These are phyloP conservation scores for Helicocarpus griseus DNA, from an alignment of 2,329 filamentous ascomycete genomes.

Conservation along the genomic window DNA sequence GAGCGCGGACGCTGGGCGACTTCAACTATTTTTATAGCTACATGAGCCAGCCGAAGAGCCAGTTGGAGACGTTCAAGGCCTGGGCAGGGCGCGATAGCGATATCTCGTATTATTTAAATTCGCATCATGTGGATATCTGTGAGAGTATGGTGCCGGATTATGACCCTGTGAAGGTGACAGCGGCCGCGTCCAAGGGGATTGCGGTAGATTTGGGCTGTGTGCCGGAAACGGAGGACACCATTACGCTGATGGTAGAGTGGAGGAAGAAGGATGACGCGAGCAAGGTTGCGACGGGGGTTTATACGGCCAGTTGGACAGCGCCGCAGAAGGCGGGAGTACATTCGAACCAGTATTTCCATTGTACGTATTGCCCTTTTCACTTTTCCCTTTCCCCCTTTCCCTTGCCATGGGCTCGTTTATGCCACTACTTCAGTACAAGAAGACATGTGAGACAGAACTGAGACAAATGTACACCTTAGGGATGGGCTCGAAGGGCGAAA, in stretches of 20 bases:
- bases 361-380: slow-evolving; percentile 18
- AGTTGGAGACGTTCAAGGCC: slow-evolving; percentile 87
- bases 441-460: not conserved
- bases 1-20: slow-evolving; percentile 68
- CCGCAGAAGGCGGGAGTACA: slow-evolving; percentile 90
- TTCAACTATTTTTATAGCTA: slow-evolving; percentile 99
- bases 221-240: slow-evolving; percentile 80
- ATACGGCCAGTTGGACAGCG: slow-evolving; percentile 90
- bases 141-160: slow-evolving; percentile 85
- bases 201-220: slow-evolving; percentile 71
- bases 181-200: slow-evolving; percentile 70
- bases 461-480: slow-evolving; percentile 29
- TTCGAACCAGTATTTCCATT: slow-evolving; percentile 95
- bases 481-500: slow-evolving; percentile 72
- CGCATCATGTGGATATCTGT: slow-evolving; percentile 85
- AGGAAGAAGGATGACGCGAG: slow-evolving; percentile 57
- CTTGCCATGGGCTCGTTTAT: not conserved
- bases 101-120: slow-evolving; percentile 94
- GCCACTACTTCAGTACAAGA: too few species aligned
- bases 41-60: slow-evolving; percentile 87
- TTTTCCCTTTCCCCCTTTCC: not conserved
- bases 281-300: slow-evolving; percentile 75
- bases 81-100: slow-evolving; percentile 90
- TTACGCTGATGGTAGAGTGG: slow-evolving; percentile 85
- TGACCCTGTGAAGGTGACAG: slow-evolving; percentile 65